Evolutionary conservation across 768 basidiomycete genomes (phyloP), one percentile per base, ranked within the genome.

Genomic region (Mycena latifolia): DNA sequence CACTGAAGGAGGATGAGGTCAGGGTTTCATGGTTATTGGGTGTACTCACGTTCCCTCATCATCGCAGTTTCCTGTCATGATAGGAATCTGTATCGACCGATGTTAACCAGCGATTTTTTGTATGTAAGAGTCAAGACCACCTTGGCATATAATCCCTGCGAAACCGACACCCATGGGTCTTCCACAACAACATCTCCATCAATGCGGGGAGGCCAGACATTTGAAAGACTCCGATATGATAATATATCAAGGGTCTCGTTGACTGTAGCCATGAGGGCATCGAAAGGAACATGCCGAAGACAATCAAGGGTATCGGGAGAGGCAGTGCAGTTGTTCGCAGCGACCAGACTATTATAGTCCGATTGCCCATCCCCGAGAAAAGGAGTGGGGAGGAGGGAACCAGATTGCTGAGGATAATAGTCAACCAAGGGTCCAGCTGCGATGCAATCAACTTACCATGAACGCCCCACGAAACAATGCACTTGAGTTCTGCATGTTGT

Each of bases 31-130:
- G 15, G 20, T 43, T 5, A 41, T 11, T 51, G 20, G 15, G 47
- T 22, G 11, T 12, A 20, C 80, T 66, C 56, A 81, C 74, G 82
- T 81, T 62, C 81, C 82, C 63, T 83, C 81, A 33, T 84, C 82
- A 50, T 83, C 80, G 31, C 75, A 76, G 52, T 78, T 73, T 0
- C 83, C 82, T n/a, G 71, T 66, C 29, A 79, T 67, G 28, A 71
- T 64, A 14, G 78, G 77, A 24, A 74, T 55, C 70, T 73, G 69
- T n/a, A n/a, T 47, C n/a, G n/a, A 53, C 3, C 15, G 5, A 17
- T 58, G 11, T 39, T 70, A 39, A 10, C 37, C 15, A 8, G 11
- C 5, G 37, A 10, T 8, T 39, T 5, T 5, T 39, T 9, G 6
- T 11, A 11, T n/a, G 31, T 33, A 73, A 67, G 45, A 70, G 65